Base-by-base conservation (phyloP, 768 basidiomycete genomes). In the Trametes cingulata region DNA sequence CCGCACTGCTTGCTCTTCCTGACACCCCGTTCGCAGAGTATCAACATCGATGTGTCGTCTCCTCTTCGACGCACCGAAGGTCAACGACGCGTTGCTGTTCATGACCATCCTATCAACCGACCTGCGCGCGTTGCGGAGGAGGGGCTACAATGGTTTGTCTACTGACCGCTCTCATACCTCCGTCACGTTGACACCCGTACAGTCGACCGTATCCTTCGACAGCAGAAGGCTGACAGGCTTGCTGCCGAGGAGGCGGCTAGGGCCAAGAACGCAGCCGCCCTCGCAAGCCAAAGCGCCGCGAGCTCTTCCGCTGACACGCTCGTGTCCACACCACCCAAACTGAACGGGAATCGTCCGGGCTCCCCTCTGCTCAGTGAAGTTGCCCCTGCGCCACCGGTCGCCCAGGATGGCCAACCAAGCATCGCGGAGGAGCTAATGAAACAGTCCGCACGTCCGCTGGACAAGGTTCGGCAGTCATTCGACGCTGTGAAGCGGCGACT, bases 21-120 rank as follows among this genome's bases (percentile, higher is more conserved):
- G 20, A 24, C 60, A 41, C 39, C 63, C n/a, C 33, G 35, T 56
- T 56, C 24, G 2, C 49, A 95, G 94, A 72, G 87, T 98, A 14
- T 89, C 96, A 0, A 87, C 86, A 0, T 88, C 91, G 1, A 76
- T 98, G 29, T 93, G 92, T 71, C 85, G 86, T 17, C 71, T 90
- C 7, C 73, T 97, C 29, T 91, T 98, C 63, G 83, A 89, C 56
- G 80, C 84, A 8, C 86, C 86, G 2, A 89, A 90, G 72, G 83
- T 87, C 24, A 93, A 95, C 68, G 96, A 99, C 70, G 85, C 91
- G 0, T 78, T 99, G 7, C 71, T 98, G 8, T 88, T 98, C 65
- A 91, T 93, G 84, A 97, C 95, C 0, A 93, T 99, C 53, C 80
- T 99, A 17, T 93, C 93, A 0, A 98, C 95, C 0, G 93, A 95